Conservation (phyloP, 148 eudicot genomes). For the Persicaria maculosa region DNA sequence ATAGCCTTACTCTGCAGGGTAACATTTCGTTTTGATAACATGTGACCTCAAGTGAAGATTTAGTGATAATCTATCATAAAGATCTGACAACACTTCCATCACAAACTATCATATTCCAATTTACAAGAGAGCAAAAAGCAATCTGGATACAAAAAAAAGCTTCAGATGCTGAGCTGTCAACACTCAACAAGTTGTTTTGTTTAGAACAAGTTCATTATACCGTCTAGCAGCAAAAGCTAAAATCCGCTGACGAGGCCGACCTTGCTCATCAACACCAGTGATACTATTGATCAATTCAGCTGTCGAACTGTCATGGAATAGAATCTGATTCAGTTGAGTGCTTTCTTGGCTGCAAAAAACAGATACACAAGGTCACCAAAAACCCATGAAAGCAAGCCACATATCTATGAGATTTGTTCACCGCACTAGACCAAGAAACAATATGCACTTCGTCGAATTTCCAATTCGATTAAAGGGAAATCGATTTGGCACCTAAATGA, state of each 20-base stretch:
- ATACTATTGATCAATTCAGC: conserved; percentile 81
- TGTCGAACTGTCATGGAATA: conserved; percentile 58
- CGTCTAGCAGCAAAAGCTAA: conserved; percentile 90
- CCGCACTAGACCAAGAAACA: neutral
- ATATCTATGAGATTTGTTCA: neutral
- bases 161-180: neutral
- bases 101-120: neutral
- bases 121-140: neutral
- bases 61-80: neutral
- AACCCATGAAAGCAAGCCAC: neutral
- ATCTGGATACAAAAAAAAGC: neutral
- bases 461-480: neutral
- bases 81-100: neutral
- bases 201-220: conserved; percentile 23
- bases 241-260: conserved; percentile 79
- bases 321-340: conserved; percentile 28
- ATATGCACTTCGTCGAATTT: neutral
- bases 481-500: neutral
- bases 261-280: conserved; percentile 81
- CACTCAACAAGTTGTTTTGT: neutral
- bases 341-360: conserved; percentile 42
- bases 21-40: neutral
- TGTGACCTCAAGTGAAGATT: neutral
- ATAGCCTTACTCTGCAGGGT: neutral
- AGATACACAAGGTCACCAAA: neutral